A percentile compares a stretch with the other conserved stretches of the same genome.
Conservation (phyloP, 495 filamentous ascomycete species). For the Tuber brumale region DNA sequence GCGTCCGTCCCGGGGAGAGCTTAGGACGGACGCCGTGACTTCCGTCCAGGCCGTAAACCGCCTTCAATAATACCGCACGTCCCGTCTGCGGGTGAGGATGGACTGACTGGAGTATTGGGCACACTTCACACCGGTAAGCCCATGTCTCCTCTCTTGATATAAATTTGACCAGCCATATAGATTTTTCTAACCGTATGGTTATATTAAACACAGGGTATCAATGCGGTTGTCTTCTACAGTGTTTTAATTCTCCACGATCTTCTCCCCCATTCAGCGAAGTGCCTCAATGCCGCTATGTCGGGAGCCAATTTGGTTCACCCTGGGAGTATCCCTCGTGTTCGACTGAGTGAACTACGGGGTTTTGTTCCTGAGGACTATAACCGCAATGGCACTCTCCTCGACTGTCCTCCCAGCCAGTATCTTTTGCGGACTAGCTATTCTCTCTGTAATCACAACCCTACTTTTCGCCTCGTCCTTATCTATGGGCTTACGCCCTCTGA, state of each 20-base stretch:
- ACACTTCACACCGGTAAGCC: no score
- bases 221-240: constrained; percentile 97
- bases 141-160: no score
- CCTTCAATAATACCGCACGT: no score
- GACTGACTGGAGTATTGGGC: no score
- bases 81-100: no score
- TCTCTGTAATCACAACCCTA: constrained; percentile 73
- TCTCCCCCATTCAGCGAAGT: constrained; percentile 65
- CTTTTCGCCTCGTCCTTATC: constrained; percentile 84
- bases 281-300: constrained; percentile 78
- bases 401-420: constrained; percentile 71
- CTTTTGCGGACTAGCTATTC: constrained; percentile 55
- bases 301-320: constrained; percentile 78
- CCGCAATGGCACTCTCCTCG: constrained; percentile 72
- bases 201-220: constrained; percentile 53
- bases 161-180: no score
- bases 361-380: constrained; percentile 70
- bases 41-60: no score
- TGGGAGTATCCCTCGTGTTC: constrained; percentile 69
- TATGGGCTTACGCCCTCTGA: constrained; percentile 85
- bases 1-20: no score
- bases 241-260: constrained; percentile 75
- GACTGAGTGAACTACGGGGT: constrained; percentile 80
- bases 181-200: constrained; percentile 1
- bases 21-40: no score